Base-by-base conservation (phyloP, 495 filamentous ascomycete species). In the Aspergillus egyptiacus region DNA sequence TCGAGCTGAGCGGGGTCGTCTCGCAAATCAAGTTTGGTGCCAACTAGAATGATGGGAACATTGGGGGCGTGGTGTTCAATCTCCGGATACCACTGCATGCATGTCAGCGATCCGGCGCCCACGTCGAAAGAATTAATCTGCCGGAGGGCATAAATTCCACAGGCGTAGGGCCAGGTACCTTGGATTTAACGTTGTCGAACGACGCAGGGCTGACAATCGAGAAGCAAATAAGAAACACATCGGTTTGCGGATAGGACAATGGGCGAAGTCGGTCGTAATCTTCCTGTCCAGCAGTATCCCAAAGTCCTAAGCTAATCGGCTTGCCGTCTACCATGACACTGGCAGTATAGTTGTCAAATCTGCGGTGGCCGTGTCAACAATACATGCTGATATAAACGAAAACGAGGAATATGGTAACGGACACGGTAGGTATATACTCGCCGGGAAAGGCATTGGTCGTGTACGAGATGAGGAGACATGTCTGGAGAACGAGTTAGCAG, bases 351-450 rank as follows among this genome's bases (percentile, higher is more conserved):
- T 98, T 98, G 63, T 98, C 93, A 65, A 98, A 98, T 49, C 93
- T 98, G 59, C 48, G 7, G 24, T 3, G 46, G 36, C 23, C 20
- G 45, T 49, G 46, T 51, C 47, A 58, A 48, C 37, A 46, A 45
- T 7, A 27, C 10, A 23, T 59, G 46, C 50, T 1, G 0, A 23
- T 22, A 51, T 13, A 53, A 30, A 48, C 14, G 41, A 38, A 48
- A 28, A 34, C 14, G 30, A 46, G 43, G 45, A 49, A n/a, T 15
- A 49, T 35, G 40, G 38, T 38, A 43, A 83, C 87, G 76, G 73
- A 97, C 91, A 97, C 94, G 51, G 93, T 98, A 57, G 93, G 93
- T 63, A 98, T 96, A 64, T 98, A 98, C 75, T 98, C 93, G 56
- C 93, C 93, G 13, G 93, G 93, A 68, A 98, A 98, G 32, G 93